Base-by-base conservation (phyloP, 257 asterid genomes). In the Ilex asprella region DNA sequence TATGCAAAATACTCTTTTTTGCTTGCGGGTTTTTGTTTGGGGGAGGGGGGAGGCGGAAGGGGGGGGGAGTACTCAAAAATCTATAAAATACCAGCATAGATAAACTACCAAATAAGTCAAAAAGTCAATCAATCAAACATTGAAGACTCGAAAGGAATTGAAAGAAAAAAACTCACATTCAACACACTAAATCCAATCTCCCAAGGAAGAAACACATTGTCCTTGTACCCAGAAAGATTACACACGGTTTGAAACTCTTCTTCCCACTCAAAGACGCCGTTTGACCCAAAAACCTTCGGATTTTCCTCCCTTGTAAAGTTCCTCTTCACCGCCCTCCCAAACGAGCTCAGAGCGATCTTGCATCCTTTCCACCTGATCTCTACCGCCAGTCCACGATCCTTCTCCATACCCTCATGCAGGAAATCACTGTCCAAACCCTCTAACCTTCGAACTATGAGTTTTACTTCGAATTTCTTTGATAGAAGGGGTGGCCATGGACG, bases 401-500 rank as follows among this genome's bases (percentile, higher is more conserved):
- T 82, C 46, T 68, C 92, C 32, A 70, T 62, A 55, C 70, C 78
- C 65, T 79, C 97, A 39, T 60, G 82, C 79, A 81, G 78, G 88
- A 73, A 82, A 66, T 81, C 85, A 58, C 68, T 61, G 6, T 29
- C 55, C 47, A 55, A 61, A 43, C 91, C 83, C 56, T 90, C 95
- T 3, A 85, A 82, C 67, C 80, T 79, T 75, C 53, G 57, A 30
- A 87, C 90, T 31, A 59, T 69, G 35, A 91, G 71, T 62, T 64
- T 85, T 27, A 91, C 96, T 76, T 78, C 87, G 53, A 61, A 85
- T 67, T 84, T 91, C 56, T 76, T 82, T 8, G 97, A 75, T 58
- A 76, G 67, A 10, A 79, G 79, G 16, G 97, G 97, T 55, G 97
- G 97, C 97, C 97, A 91, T 57, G 97, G 97, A 63, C 96, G 85